Conservation (phyloP, 208 protist species). For the Leishmania martiniquensis region DNA sequence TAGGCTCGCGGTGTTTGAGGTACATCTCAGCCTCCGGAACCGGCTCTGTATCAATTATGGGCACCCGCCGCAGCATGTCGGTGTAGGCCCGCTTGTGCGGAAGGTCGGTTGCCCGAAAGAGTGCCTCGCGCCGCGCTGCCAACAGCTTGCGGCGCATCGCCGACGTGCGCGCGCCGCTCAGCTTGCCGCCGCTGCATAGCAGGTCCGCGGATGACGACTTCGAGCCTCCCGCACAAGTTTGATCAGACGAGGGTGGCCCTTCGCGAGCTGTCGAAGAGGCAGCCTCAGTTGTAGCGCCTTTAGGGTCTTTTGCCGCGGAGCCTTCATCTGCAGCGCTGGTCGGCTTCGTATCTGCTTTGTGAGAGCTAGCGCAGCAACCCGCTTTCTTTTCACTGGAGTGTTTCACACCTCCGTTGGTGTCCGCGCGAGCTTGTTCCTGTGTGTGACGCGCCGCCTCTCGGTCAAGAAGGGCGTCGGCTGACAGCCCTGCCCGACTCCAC, state of each 20-base stretch:
- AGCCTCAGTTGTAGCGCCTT: background rate
- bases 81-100: constrained; percentile 66
- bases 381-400: background rate
- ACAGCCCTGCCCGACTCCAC: constrained; percentile 15
- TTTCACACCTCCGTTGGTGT: background rate
- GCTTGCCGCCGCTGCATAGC: background rate
- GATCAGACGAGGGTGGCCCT: background rate
- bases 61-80: constrained; percentile 35
- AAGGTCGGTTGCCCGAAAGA: constrained; percentile 41
- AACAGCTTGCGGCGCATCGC: constrained; percentile 62
- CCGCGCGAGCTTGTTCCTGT: background rate
- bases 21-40: constrained; percentile 78
- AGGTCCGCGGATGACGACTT: background rate
- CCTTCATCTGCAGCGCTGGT: background rate
- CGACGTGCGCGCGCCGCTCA: constrained; percentile 7
- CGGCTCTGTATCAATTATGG: constrained; percentile 63
- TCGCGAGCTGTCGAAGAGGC: background rate
- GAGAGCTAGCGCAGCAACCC: too few species aligned
- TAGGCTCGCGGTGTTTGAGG: constrained; percentile 37
- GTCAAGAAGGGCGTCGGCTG: constrained; percentile 15
- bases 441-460: background rate
- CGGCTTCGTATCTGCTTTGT: background rate
- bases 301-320: background rate
- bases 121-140: constrained; percentile 38
- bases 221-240: too few species aligned